Conservation (phyloP, 805 yeast genomes). For the Lipomyces yamadae region DNA sequence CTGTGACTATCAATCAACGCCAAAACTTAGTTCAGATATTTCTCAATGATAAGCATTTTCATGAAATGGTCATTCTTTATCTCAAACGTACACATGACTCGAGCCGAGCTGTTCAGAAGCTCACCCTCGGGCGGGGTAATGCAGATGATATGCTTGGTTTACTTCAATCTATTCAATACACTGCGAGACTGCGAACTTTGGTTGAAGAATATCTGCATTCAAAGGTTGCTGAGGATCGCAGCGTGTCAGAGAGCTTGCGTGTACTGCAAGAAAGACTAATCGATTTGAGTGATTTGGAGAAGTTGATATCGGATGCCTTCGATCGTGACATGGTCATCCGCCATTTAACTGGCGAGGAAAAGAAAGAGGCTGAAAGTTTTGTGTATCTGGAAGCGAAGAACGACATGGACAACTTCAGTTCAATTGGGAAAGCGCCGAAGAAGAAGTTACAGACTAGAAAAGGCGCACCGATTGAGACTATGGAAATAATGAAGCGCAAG, state of each 20-base stretch:
- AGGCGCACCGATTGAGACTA: slow-evolving; percentile 36
- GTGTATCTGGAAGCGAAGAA: slow-evolving; percentile 39
- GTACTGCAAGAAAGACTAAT: slow-evolving; percentile 12
- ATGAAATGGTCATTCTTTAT: slow-evolving; percentile 64
- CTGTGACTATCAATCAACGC: slow-evolving; percentile 59
- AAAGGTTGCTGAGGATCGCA: background rate
- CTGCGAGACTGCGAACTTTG: slow-evolving; percentile 20
- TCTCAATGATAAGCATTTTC: slow-evolving; percentile 48
- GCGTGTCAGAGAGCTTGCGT: slow-evolving; percentile 7
- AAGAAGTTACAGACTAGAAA: slow-evolving; percentile 31
- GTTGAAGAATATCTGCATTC: slow-evolving; percentile 13
- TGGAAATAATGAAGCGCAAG: slow-evolving; percentile 40
- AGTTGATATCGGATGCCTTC: slow-evolving; percentile 25
- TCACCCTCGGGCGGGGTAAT: slow-evolving; percentile 50
- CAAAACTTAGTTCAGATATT: slow-evolving; percentile 58
- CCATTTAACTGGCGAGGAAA: slow-evolving; percentile 20
- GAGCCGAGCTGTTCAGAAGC: slow-evolving; percentile 46
- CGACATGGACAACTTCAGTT: slow-evolving; percentile 36
- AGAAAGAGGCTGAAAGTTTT: slow-evolving; percentile 27
- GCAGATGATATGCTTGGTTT: slow-evolving; percentile 53
- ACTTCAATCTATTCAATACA: slow-evolving; percentile 49
- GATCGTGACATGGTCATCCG: slow-evolving; percentile 34
- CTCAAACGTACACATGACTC: slow-evolving; percentile 60
- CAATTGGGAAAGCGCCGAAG: slow-evolving; percentile 23
- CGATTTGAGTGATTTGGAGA: slow-evolving; percentile 24